Percentiles rank a stretch among this genome's conserved stretches.
Conservation (phyloP, 805 yeast genomes). For the Pichia kluyveri region DNA sequence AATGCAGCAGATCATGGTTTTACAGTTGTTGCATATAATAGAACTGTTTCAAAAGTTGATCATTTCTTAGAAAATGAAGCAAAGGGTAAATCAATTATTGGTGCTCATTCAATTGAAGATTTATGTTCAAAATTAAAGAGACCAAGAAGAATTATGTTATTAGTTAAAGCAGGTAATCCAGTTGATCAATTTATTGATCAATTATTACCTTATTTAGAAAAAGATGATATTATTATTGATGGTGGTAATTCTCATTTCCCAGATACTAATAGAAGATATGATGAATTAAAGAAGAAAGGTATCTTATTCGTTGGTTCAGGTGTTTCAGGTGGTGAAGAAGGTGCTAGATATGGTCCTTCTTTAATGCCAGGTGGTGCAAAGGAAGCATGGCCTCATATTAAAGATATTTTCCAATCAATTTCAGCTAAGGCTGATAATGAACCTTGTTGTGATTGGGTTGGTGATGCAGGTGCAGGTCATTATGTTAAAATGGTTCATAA, state of each 20-base stretch:
- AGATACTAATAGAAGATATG: conserved; percentile 94
- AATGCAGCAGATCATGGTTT: conserved; percentile 98
- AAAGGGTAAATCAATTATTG: conserved; percentile 92
- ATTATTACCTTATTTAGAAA: conserved; percentile 82
- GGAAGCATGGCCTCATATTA: conserved; percentile 98
- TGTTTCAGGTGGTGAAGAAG: conserved; percentile 99
- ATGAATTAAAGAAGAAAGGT: conserved; percentile 78
- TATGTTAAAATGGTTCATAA: conserved; percentile 99
- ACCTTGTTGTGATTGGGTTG: conserved; percentile 99
- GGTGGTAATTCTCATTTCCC: conserved; percentile 99
- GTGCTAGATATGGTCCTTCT: conserved; percentile 99
- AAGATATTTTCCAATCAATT: conserved; percentile 91
- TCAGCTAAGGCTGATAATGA: conserved; percentile 96
- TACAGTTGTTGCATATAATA: conserved; percentile 97
- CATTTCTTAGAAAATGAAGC: conserved; percentile 91
- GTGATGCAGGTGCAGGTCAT: conserved; percentile 98
- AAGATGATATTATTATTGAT: conserved; percentile 96
- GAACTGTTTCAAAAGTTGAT: conserved; percentile 94
- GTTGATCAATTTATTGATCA: conserved; percentile 88
- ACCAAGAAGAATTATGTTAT: conserved; percentile 90
- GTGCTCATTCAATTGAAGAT: conserved; percentile 90
- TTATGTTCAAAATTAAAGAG: conserved; percentile 82
- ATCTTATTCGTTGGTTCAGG: conserved; percentile 95
- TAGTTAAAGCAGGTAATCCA: conserved; percentile 95
- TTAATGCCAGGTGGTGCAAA: conserved; percentile 99